A percentile compares a stretch with the other conserved stretches of the same genome.
phyloP scores from a whole-genome alignment of 805 yeast species.

The Zygosaccharomyces gambellarensis region DNA sequence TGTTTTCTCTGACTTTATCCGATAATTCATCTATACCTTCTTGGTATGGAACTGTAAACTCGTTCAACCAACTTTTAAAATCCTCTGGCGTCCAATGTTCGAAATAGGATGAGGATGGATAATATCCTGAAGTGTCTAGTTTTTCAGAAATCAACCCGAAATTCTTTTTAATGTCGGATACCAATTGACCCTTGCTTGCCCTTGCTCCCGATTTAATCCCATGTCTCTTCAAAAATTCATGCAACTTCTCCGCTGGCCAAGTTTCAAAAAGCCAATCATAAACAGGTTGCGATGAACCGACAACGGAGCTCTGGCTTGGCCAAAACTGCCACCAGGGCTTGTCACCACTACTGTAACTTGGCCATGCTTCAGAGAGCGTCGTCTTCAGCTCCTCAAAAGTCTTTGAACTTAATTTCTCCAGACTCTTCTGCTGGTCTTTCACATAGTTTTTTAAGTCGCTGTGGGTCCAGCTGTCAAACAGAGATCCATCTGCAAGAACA shows the following conservation, averaged over 20 bases:
- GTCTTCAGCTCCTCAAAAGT: conserved; percentile 25
- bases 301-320: conserved; percentile 12
- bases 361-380: conserved; percentile 23
- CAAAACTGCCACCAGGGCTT: conserved; percentile 33
- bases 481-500: conserved; percentile 8
- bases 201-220: conserved; percentile 30
- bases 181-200: conserved; percentile 38
- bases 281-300: conserved; percentile 11
- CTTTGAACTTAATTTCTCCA: conserved; percentile 18
- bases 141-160: conserved; percentile 39
- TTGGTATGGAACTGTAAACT: conserved; percentile 39
- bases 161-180: conserved; percentile 39
- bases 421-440: conserved; percentile 28
- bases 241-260: conserved; percentile 39
- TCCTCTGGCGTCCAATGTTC: conserved; percentile 49
- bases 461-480: conserved; percentile 33
- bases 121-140: conserved; percentile 39
- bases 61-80: conserved; percentile 45
- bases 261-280: conserved; percentile 47
- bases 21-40: conserved; percentile 46
- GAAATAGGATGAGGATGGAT: conserved; percentile 51
- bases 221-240: conserved; percentile 32
- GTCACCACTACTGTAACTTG: conserved; percentile 15
- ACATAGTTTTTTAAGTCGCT: conserved; percentile 35
- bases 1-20: conserved; percentile 41